These are phyloP conservation scores for Singerocomus rubriflavus DNA, from an alignment of 1,284 basidiomycete species.

Conservation along the genomic window DNA sequence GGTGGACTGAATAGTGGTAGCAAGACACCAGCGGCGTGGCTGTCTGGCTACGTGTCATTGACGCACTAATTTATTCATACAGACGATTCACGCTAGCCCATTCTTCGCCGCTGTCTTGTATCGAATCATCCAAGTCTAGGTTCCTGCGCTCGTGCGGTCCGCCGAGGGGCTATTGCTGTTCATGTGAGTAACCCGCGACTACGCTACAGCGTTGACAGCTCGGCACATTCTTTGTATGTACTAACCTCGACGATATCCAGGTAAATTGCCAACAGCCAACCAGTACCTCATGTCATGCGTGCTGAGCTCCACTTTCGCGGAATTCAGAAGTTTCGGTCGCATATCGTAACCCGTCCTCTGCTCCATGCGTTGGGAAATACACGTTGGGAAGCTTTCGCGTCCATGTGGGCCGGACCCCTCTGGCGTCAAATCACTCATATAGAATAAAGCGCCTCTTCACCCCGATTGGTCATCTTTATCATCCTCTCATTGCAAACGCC, in stretches of 20 bases:
- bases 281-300: neutral
- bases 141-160: slow-evolving; percentile 1
- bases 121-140: slow-evolving; percentile 1
- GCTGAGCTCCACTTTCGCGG: neutral
- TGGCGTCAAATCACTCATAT: neutral
- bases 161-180: neutral
- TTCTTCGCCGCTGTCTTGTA: neutral
- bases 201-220: neutral
- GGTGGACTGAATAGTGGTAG: too few relatives aligned
- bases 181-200: neutral
- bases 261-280: neutral
- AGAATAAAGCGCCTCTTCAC: neutral
- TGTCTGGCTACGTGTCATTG: too few relatives aligned
- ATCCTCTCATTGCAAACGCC: neutral
- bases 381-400: neutral
- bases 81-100: neutral
- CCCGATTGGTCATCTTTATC: slow-evolving; percentile 1
- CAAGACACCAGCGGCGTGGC: too few relatives aligned
- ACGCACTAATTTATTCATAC: too few relatives aligned
- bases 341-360: neutral
- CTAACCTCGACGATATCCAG: neutral
- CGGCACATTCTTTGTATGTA: too few relatives aligned
- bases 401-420: slow-evolving; percentile 3
- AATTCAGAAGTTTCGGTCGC: neutral
- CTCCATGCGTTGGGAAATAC: neutral